Percentiles rank a stretch among this genome's conserved stretches.
These are phyloP conservation scores for Penicillium sp. DNA, from an alignment of 2,329 filamentous ascomycete genomes.

Conservation along the genomic window DNA sequence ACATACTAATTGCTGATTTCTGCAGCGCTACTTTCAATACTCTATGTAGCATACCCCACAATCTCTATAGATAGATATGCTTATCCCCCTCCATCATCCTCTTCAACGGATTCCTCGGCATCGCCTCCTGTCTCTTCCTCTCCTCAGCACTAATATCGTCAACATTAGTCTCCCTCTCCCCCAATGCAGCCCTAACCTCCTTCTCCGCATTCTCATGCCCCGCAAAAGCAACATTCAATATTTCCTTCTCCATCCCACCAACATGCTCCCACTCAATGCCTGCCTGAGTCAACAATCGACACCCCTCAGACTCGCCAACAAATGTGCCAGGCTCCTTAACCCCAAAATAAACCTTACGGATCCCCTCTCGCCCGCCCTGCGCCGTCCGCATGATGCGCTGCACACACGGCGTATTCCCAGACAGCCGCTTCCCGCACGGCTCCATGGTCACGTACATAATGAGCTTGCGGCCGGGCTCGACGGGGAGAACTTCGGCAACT, in stretches of 20 bases:
- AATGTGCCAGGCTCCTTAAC: slow-evolving; percentile 89
- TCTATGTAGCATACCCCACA: not conserved
- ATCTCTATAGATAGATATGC: slow-evolving; percentile 12
- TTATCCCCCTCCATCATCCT: slow-evolving; percentile 45
- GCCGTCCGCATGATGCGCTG: slow-evolving; percentile 66
- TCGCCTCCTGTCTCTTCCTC: slow-evolving; percentile 36
- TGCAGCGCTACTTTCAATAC: not conserved
- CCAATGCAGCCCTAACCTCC: slow-evolving; percentile 28
- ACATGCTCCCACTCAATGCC: slow-evolving; percentile 74
- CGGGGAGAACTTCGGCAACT: slow-evolving; percentile 42
- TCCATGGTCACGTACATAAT: slow-evolving; percentile 89
- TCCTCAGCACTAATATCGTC: slow-evolving; percentile 42
- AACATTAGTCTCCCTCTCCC: slow-evolving; percentile 33
- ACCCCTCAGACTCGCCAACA: slow-evolving; percentile 76
- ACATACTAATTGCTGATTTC: not conserved
- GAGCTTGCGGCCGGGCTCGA: slow-evolving; percentile 44
- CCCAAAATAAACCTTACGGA: slow-evolving; percentile 80
- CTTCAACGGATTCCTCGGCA: slow-evolving; percentile 47
- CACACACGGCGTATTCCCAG: slow-evolving; percentile 58
- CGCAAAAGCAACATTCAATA: slow-evolving; percentile 75
- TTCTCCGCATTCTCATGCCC: slow-evolving; percentile 60
- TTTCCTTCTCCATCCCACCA: slow-evolving; percentile 73
- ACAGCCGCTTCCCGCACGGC: slow-evolving; percentile 47
- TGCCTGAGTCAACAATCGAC: slow-evolving; percentile 64
- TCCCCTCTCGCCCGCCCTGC: slow-evolving; percentile 53